These are phyloP conservation scores for Pyrenochaeta sp. DNA, from an alignment of 2,329 filamentous ascomycete genomes.

Conservation along the genomic window DNA sequence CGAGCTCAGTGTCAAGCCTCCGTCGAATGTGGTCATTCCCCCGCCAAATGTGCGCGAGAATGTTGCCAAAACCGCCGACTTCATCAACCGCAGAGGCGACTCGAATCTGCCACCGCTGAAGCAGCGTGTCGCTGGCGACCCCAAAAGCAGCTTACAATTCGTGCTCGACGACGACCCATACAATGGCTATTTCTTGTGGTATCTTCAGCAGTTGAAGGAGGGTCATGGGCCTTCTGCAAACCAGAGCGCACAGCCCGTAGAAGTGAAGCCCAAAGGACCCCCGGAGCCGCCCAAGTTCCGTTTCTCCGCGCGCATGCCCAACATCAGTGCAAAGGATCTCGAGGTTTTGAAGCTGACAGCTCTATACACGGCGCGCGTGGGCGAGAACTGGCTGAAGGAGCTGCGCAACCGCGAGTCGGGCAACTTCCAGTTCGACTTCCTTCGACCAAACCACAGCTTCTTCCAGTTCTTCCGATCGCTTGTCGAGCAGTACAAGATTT, in stretches of 20 bases:
- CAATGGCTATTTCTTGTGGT: conserved; percentile 88
- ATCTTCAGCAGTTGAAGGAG: conserved; percentile 82
- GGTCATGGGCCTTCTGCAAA: conserved; percentile 72
- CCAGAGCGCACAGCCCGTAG: conserved; percentile 21
- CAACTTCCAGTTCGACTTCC: conserved; percentile 96
- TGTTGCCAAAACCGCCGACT: conserved; percentile 94
- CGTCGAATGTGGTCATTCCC: conserved; percentile 84
- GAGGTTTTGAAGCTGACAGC: conserved; percentile 79
- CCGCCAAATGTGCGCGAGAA: conserved; percentile 82
- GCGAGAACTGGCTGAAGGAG: conserved; percentile 88
- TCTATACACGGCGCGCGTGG: conserved; percentile 91
- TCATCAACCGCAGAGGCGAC: conserved; percentile 74
- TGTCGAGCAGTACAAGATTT: conserved; percentile 89
- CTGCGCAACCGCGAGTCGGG: conserved; percentile 86
- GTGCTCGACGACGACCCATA: conserved; percentile 82
- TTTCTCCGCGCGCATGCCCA: conserved; percentile 96
- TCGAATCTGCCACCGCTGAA: conserved; percentile 84
- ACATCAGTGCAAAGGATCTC: conserved; percentile 93
- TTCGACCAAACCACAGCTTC: conserved; percentile 92
- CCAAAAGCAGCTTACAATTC: conserved; percentile 93
- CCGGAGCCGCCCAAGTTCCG: conserved; percentile 85
- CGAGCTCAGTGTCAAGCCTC: conserved; percentile 66
- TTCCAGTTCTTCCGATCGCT: conserved; percentile 95
- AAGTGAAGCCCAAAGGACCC: conserved; percentile 78
- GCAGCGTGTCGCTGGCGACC: conserved; percentile 81